phyloP scores from a whole-genome alignment of 75 land plant species.

The Picea glauca region DNA sequence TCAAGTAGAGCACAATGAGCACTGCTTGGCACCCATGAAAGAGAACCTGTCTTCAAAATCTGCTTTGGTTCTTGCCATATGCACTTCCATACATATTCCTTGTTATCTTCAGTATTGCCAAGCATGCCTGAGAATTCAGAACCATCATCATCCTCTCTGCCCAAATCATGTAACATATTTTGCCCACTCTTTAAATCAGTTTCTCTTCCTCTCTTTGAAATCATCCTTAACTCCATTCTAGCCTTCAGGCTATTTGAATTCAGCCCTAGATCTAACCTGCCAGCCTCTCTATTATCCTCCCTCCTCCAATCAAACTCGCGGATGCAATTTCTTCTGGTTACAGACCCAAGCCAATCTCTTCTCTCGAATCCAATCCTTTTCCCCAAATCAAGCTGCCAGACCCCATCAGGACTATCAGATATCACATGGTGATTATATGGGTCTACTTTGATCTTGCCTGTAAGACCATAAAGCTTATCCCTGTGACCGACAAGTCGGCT shows the following conservation, averaged over 20 bases:
- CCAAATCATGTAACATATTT: neutral
- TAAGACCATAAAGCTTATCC: conserved; percentile 13
- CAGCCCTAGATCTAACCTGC: neutral
- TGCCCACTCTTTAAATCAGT: neutral
- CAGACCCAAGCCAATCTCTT: neutral
- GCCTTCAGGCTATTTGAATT: conserved; percentile 3
- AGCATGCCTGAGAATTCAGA: neutral
- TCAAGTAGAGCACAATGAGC: conserved; percentile 28
- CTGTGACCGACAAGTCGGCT: conserved; percentile 20
- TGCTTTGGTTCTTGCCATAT: conserved; percentile 21
- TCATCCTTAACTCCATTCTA: neutral
- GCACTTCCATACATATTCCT: conserved; percentile 16
- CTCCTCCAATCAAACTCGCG: neutral
- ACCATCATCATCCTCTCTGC: neutral
- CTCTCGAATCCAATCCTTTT: neutral
- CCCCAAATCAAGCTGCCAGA: conserved; percentile 23
- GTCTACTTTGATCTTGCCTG: conserved; percentile 24
- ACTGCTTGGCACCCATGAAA: conserved; percentile 23
- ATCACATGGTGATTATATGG: conserved; percentile 21
- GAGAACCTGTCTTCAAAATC: conserved; percentile 16
- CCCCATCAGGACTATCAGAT: conserved; percentile 23
- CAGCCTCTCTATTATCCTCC: neutral
- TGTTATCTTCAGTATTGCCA: neutral
- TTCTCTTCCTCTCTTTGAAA: neutral
- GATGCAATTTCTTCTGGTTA: neutral